Evolutionary conservation across 768 basidiomycete species (phyloP).

Genomic region (Calocybe cyanea): DNA sequence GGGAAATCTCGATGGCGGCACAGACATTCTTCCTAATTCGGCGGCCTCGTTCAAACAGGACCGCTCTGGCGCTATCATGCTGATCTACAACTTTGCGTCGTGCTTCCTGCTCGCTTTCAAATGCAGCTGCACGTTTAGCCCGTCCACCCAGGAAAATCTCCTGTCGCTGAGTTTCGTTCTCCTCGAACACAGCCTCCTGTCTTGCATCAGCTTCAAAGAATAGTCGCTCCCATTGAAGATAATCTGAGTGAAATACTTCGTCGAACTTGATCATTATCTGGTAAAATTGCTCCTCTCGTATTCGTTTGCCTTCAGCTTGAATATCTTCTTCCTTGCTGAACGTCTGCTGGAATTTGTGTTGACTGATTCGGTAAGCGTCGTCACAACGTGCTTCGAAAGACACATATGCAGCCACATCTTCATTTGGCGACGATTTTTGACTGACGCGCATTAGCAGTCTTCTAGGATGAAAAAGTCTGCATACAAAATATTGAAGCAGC

Average conservation of each 20-base stretch:
- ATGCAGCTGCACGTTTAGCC: background rate
- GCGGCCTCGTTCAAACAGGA: background rate
- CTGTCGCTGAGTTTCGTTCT: background rate
- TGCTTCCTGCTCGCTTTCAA: background rate
- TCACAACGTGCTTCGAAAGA: no score
- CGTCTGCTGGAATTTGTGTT: background rate
- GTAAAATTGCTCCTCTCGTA: conserved; percentile 3
- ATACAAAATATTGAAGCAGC: no score
- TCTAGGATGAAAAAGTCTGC: no score
- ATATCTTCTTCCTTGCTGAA: conserved; percentile 1
- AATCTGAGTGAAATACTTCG: background rate
- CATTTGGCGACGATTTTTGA: background rate
- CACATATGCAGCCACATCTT: conserved; percentile 1
- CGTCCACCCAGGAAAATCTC: conserved; percentile 3
- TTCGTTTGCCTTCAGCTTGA: conserved; percentile 3
- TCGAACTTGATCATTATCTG: background rate
- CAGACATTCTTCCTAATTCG: background rate
- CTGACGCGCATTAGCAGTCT: no score
- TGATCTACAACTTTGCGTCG: background rate
- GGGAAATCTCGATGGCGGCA: background rate
- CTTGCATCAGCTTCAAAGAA: background rate
- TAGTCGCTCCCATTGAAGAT: background rate
- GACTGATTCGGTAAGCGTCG: background rate
- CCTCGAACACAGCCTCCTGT: background rate
- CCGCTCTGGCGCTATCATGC: background rate